phyloP scores from a whole-genome alignment of 2,329 filamentous ascomycete species.

The Ceratocystis ficicola region DNA sequence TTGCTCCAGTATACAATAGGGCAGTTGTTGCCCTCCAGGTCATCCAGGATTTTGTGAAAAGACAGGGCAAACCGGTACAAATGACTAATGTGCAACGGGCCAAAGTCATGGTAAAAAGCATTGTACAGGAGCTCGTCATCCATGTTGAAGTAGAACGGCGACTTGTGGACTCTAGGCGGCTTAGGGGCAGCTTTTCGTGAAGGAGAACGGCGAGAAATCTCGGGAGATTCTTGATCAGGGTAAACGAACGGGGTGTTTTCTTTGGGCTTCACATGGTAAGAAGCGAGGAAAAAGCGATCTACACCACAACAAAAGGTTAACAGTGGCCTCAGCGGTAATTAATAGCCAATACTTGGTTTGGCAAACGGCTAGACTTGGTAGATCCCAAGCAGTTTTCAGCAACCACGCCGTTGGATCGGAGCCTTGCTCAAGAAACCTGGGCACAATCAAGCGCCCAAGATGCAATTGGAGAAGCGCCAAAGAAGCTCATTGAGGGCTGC shows the following conservation, averaged over 20 bases:
- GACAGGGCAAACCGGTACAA: conserved; percentile 92
- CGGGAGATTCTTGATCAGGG: conserved; percentile 32
- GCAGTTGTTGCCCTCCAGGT: conserved; percentile 77
- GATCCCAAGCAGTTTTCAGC: too few relatives aligned
- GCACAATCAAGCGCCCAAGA: too few relatives aligned
- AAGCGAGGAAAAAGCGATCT: conserved; percentile 93
- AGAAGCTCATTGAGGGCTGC: neutral
- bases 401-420: too few relatives aligned
- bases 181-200: conserved; percentile 37
- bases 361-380: too few relatives aligned
- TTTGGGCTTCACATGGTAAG: conserved; percentile 72
- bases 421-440: too few relatives aligned
- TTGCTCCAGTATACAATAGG: conserved; percentile 94
- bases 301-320: conserved; percentile 21
- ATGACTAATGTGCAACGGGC: conserved; percentile 92
- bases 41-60: conserved; percentile 87
- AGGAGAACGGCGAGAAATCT: conserved; percentile 35
- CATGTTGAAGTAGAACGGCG: conserved; percentile 89
- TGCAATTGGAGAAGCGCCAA: neutral
- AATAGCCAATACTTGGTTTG: too few relatives aligned
- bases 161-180: conserved; percentile 26
- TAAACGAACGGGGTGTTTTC: conserved; percentile 79
- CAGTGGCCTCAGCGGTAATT: too few relatives aligned
- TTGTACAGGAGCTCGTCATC: conserved; percentile 92
- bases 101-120: conserved; percentile 96